Percentiles rank a stretch among this genome's conserved stretches.
These are phyloP conservation scores for Fusarium nurragi DNA, from an alignment of 2,329 filamentous ascomycete species.

Conservation along the genomic window DNA sequence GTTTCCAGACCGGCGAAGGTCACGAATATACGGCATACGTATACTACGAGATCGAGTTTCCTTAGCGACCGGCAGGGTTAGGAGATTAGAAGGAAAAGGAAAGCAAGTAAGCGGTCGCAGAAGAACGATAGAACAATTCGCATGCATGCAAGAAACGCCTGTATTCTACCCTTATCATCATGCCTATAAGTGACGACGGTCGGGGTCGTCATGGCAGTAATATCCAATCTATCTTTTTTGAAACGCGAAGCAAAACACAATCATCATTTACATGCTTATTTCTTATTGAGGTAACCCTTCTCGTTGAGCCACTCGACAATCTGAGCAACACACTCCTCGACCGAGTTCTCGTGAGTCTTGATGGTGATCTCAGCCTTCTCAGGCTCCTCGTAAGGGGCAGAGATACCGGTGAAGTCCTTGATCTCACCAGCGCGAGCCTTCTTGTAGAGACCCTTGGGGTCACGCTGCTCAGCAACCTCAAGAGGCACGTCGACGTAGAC, in stretches of 20 bases:
- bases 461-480: slow-evolving; percentile 90
- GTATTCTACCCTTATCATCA: slow-evolving; percentile 44
- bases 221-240: slow-evolving; percentile 41
- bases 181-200: slow-evolving; percentile 37
- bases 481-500: slow-evolving; percentile 92
- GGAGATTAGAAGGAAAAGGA: neutral
- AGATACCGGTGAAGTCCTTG: slow-evolving; percentile 96
- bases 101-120: neutral
- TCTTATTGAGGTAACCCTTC: slow-evolving; percentile 62
- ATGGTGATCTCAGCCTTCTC: slow-evolving; percentile 87
- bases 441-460: slow-evolving; percentile 98
- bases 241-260: slow-evolving; percentile 26
- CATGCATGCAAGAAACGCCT: slow-evolving; percentile 43
- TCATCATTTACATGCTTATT: slow-evolving; percentile 30
- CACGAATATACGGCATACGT: slow-evolving; percentile 95
- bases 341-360: slow-evolving; percentile 79
- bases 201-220: slow-evolving; percentile 41
- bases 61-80: slow-evolving; percentile 42
- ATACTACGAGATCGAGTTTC: slow-evolving; percentile 93
- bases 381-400: slow-evolving; percentile 93
- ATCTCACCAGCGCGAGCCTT: slow-evolving; percentile 94
- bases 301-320: slow-evolving; percentile 83
- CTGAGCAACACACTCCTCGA: slow-evolving; percentile 87
- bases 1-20: slow-evolving; percentile 72
- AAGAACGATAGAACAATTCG: slow-evolving; percentile 27